phyloP scores from a whole-genome alignment of 1,139 yeast genomes.

The Maudiozyma humilis region DNA sequence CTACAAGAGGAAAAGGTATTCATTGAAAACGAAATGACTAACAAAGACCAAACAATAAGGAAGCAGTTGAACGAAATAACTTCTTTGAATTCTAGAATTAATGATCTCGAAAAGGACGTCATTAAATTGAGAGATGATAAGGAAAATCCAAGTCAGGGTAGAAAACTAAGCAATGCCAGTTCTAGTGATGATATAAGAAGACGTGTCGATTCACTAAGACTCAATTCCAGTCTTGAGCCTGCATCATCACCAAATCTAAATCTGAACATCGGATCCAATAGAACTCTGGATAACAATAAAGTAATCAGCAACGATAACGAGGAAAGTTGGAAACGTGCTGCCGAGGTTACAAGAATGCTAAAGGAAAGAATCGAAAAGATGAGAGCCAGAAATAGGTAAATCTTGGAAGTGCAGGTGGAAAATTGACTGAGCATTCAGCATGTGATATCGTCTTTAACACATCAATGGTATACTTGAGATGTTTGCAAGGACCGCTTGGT shows the following conservation, averaged over 20 bases:
- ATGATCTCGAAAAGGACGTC: constrained; percentile 15
- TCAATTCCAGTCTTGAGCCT: constrained; percentile 9
- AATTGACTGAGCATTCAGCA: not conserved
- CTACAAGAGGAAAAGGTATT: constrained; percentile 11
- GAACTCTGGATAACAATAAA: constrained; percentile 18
- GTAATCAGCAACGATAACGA: constrained; percentile 34
- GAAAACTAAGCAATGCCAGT: constrained; percentile 2
- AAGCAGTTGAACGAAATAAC: constrained; percentile 20
- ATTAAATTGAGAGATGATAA: constrained; percentile 5
- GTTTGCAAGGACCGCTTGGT: no score
- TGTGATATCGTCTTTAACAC: no score
- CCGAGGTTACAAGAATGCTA: constrained; percentile 77
- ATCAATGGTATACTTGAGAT: no score
- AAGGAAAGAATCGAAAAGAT: constrained; percentile 83
- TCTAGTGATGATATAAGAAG: constrained; percentile 23
- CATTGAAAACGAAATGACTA: constrained; percentile 6
- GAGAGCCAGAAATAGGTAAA: constrained; percentile 42
- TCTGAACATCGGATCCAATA: not conserved
- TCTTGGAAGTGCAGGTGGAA: not conserved
- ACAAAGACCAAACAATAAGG: constrained; percentile 18
- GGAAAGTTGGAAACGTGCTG: constrained; percentile 84
- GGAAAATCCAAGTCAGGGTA: not conserved
- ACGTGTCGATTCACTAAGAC: constrained; percentile 23
- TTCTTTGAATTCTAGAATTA: constrained; percentile 19
- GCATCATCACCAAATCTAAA: not conserved